phyloP scores from a whole-genome alignment of 805 yeast species.

The Hanseniaspora thailandica region DNA sequence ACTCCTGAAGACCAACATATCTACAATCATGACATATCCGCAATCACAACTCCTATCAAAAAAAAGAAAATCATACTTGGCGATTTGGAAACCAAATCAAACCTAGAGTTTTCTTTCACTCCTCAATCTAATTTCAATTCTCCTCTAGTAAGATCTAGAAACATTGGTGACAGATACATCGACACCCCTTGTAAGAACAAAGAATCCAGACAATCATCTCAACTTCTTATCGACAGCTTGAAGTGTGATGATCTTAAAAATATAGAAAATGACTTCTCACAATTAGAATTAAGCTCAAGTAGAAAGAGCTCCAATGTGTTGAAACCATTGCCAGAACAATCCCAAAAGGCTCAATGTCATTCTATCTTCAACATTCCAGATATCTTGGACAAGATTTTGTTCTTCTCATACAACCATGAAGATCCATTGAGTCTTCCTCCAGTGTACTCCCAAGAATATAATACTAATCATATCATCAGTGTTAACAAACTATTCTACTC shows the following conservation, averaged over 20 bases:
- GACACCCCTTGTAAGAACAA: slow-evolving; percentile 8
- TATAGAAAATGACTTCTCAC: not conserved
- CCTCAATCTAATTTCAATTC: not conserved
- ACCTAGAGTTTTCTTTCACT: not conserved
- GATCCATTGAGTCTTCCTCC: slow-evolving; percentile 10
- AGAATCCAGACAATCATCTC: slow-evolving; percentile 8
- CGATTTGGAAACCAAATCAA: not conserved
- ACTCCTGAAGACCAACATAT: not conserved
- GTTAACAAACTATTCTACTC: slow-evolving; percentile 11
- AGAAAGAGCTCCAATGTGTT: slow-evolving; percentile 10
- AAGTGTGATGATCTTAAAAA: not conserved
- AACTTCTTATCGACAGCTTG: not conserved
- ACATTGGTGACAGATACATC: slow-evolving; percentile 6
- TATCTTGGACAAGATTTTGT: slow-evolving; percentile 4
- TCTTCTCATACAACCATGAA: slow-evolving; percentile 6
- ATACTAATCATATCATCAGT: not conserved
- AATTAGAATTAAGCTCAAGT: not conserved
- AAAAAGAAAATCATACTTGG: not conserved
- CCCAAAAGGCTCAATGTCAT: not conserved
- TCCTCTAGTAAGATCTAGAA: slow-evolving; percentile 9
- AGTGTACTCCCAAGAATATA: slow-evolving; percentile 6
- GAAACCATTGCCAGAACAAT: not conserved
- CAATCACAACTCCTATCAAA: not conserved
- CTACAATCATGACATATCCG: not conserved
- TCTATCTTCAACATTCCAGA: slow-evolving; percentile 8